Percentiles rank a stretch among this genome's conserved stretches.
These are phyloP conservation scores for Talaromyces albobiverticillius DNA, from an alignment of 2,329 filamentous ascomycete genomes.

Conservation along the genomic window DNA sequence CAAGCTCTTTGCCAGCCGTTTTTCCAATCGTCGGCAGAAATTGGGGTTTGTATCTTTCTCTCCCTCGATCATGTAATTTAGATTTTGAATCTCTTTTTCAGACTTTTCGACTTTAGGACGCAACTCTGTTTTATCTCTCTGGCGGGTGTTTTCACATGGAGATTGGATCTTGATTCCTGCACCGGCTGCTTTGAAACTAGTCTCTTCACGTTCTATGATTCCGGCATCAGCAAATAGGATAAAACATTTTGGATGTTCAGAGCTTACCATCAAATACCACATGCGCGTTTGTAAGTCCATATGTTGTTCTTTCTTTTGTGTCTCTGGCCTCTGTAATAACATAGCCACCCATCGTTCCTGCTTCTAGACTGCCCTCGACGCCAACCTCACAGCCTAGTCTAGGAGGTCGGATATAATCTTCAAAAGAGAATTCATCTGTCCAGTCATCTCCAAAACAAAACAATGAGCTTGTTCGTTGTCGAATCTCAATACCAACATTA, in stretches of 20 bases:
- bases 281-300: conserved; percentile 8
- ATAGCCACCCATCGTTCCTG: conserved; percentile 11
- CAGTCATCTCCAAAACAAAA: background rate
- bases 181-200: background rate
- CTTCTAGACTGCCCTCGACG: background rate
- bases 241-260: no score
- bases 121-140: background rate
- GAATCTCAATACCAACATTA: conserved; percentile 5
- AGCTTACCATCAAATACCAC: conserved; percentile 8
- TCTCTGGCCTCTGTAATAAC: conserved; percentile 2
- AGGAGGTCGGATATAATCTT: conserved; percentile 3
- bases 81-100: background rate
- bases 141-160: background rate
- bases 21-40: background rate
- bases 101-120: background rate
- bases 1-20: background rate
- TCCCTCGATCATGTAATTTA: background rate
- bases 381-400: conserved; percentile 2
- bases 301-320: conserved; percentile 2
- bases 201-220: background rate
- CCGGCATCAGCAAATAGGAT: background rate
- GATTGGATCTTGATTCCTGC: background rate
- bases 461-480: conserved; percentile 2
- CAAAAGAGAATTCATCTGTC: background rate
- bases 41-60: background rate